Evolutionary conservation across 2,329 filamentous ascomycete genomes (phyloP).

Genomic region (Huntiella omanensis): DNA sequence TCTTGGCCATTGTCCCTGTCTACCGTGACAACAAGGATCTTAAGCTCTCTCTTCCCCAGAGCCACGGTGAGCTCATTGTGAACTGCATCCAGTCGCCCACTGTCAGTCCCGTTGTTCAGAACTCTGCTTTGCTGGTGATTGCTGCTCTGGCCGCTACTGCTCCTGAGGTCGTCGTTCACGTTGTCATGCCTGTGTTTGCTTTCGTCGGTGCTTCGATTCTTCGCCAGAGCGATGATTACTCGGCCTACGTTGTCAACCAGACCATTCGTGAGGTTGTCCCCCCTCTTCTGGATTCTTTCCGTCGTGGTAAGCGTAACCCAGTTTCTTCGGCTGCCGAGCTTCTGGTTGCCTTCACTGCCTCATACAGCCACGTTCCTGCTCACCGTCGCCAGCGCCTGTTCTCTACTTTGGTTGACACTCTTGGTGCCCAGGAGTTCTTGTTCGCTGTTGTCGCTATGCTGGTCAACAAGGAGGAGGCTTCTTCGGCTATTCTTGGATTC

Average conservation of each 20-base stretch:
- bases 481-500: conserved; percentile 52
- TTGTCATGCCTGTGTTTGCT: conserved; percentile 97
- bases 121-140: conserved; percentile 71
- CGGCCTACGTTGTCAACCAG: conserved; percentile 84
- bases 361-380: conserved; percentile 85
- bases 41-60: conserved; percentile 47
- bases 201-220: conserved; percentile 90
- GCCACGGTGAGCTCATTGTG: conserved; percentile 78
- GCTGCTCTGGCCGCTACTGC: conserved; percentile 72
- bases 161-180: conserved; percentile 82
- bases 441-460: conserved; percentile 79
- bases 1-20: conserved; percentile 67
- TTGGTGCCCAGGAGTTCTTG: conserved; percentile 72
- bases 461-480: conserved; percentile 60
- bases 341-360: conserved; percentile 86
- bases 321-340: conserved; percentile 74
- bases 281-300: conserved; percentile 68
- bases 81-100: conserved; percentile 76
- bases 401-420: conserved; percentile 62
- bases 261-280: conserved; percentile 91
- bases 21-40: conserved; percentile 43
- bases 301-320: conserved; percentile 58
- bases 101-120: conserved; percentile 82
- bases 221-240: conserved; percentile 89
- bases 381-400: conserved; percentile 73